These are phyloP conservation scores for Penicillium sp. DNA, from an alignment of 2,329 filamentous ascomycete species.

Conservation along the genomic window DNA sequence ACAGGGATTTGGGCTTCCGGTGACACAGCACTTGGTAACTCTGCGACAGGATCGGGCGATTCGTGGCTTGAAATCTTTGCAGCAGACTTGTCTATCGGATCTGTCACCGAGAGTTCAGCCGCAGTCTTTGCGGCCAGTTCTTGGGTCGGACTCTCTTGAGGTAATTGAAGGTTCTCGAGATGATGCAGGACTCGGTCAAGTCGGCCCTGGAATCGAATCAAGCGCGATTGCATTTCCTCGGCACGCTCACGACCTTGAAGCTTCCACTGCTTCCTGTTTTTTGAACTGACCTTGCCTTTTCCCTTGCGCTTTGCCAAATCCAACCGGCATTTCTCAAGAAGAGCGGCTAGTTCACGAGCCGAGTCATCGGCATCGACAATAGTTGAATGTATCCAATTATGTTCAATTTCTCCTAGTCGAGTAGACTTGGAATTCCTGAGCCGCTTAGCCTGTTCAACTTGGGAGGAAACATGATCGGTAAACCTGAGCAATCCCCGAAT, in stretches of 20 bases:
- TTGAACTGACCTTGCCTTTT: slow-evolving; percentile 18
- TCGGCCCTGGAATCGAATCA: slow-evolving; percentile 26
- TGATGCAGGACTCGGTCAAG: slow-evolving; percentile 26
- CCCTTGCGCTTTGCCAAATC: slow-evolving; percentile 24
- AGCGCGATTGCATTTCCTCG: slow-evolving; percentile 17
- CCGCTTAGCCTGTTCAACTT: slow-evolving; percentile 11
- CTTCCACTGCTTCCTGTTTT: slow-evolving; percentile 28
- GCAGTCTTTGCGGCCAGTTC: neutral
- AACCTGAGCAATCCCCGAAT: slow-evolving; percentile 11
- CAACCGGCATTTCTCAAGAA: slow-evolving; percentile 28
- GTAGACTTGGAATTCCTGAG: slow-evolving; percentile 13
- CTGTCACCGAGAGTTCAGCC: slow-evolving; percentile 4
- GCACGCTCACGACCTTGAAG: slow-evolving; percentile 22
- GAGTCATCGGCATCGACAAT: slow-evolving; percentile 41
- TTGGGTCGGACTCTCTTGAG: neutral
- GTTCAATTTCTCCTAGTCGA: slow-evolving; percentile 27
- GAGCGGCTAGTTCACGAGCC: slow-evolving; percentile 33
- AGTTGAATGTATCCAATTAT: slow-evolving; percentile 31
- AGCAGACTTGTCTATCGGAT: neutral
- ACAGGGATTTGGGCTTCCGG: neutral
- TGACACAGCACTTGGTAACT: neutral
- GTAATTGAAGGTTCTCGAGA: slow-evolving; percentile 15
- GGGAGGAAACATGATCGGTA: slow-evolving; percentile 10
- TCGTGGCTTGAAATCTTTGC: neutral
- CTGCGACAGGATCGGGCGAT: neutral